Evolutionary conservation across 2,329 filamentous ascomycete species (phyloP), one percentile per base, ranked within the genome.

Genomic region (Pseudophaeomoniella oleicola): DNA sequence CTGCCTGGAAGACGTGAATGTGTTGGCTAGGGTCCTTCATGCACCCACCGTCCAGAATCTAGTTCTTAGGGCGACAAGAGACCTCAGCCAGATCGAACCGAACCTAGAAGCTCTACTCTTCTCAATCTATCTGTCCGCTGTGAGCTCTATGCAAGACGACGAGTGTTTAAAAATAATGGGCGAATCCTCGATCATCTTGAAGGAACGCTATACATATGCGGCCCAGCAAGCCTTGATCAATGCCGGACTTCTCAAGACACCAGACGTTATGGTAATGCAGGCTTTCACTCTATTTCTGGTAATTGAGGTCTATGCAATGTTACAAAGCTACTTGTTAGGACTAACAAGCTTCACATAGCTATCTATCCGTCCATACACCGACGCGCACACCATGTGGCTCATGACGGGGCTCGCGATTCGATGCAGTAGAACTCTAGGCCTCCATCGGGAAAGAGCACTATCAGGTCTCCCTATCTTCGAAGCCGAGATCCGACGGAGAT

Each of bases 1-100:
- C 0, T 75, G 64, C 41, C 51, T 58, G 0, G 64, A 69, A 32
- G 74, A 71, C 38, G 58, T 74, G 9, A 71, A 74, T 40, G 36
- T 52, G 1, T 41, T 57, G 5, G 29, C 49, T 3, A 52, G 50
- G 16, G 39, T 50, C 12, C 37, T 58, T 5, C 54, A 58, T 34
- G 41, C 53, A 9, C 54, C 55, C 1, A 52, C 46, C 10, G 37
- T 55, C 30, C 46, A 41, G 11, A 47, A 50, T 33, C 46, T 54
- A 37, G 45, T 55, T 18, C 49, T 49, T 5, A 50, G 51, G 16
- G 50, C 77, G 2, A 70, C 69, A 5, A 19, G 41, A 44, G 32
- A 52, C 42, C 42, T 59, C 37, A 18, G 49, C 40, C 19, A 46
- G 38, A 14, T 45, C 39, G 60, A 19, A 59, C 30, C 6, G 6